Percentiles rank a stretch among this genome's conserved stretches.
These are phyloP conservation scores for Aegilops umbellulata DNA, from an alignment of 176 grass and related monocot genomes.

Conservation along the genomic window DNA sequence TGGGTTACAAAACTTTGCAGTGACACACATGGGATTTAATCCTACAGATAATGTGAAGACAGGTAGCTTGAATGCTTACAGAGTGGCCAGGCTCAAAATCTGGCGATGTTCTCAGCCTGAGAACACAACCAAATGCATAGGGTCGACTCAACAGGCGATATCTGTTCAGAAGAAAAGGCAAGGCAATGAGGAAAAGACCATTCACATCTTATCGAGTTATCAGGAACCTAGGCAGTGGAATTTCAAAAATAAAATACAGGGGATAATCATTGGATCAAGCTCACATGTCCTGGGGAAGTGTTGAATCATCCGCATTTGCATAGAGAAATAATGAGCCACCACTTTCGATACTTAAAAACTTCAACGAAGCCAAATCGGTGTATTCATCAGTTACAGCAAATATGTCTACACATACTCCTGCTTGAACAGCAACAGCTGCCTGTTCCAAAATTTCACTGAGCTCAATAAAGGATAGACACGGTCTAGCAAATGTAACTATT, in stretches of 20 bases:
- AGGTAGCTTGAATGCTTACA: slow-evolving; percentile 57
- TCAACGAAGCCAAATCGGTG: slow-evolving; percentile 93
- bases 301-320: slow-evolving; percentile 81
- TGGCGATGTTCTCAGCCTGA: slow-evolving; percentile 93
- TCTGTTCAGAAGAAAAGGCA: slow-evolving; percentile 41
- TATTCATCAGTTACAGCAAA: slow-evolving; percentile 97
- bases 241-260: slow-evolving; percentile 19
- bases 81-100: slow-evolving; percentile 77
- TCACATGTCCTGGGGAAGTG: slow-evolving; percentile 96
- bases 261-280: slow-evolving; percentile 24
- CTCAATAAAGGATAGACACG: slow-evolving; percentile 4
- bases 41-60: neutral
- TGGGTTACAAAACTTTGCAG: neutral
- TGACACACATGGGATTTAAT: neutral
- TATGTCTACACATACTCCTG: slow-evolving; percentile 92
- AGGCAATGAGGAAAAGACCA: neutral
- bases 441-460: slow-evolving; percentile 46
- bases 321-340: slow-evolving; percentile 96
- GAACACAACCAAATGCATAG: slow-evolving; percentile 97
- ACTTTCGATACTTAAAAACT: slow-evolving; percentile 96
- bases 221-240: neutral
- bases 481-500: neutral
- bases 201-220: slow-evolving; percentile 9
- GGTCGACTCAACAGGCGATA: slow-evolving; percentile 90
- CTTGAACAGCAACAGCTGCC: slow-evolving; percentile 94